phyloP scores from a whole-genome alignment of 1,284 basidiomycete genomes.

The Neolentinus lepideus region DNA sequence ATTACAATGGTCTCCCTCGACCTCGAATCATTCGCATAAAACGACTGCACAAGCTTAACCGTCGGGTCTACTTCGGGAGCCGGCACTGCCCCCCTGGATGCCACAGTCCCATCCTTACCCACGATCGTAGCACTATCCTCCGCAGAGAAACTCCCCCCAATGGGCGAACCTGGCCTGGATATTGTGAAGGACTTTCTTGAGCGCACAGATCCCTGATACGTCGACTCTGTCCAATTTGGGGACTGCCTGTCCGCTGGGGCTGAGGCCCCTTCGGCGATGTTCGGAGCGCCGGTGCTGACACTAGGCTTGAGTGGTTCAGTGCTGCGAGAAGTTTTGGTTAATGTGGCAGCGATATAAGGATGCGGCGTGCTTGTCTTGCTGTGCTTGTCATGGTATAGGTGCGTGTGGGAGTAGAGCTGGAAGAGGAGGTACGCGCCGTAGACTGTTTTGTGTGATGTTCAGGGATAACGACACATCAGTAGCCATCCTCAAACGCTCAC shows the following conservation, averaged over 20 bases:
- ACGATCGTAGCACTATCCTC: neutral
- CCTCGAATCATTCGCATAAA: neutral
- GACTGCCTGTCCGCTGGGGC: no score
- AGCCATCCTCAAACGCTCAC: constrained; percentile 29
- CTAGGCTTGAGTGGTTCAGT: neutral
- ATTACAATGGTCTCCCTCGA: neutral
- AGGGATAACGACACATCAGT: constrained; percentile 6
- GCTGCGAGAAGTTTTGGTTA: neutral
- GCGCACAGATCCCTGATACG: no score
- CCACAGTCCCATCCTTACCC: neutral
- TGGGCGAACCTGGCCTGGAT: no score
- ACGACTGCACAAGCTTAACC: neutral
- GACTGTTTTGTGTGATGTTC: constrained; percentile 27
- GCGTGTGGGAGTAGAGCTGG: constrained; percentile 81
- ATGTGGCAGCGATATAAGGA: neutral
- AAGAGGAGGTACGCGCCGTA: constrained; percentile 75
- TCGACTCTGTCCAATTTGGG: no score
- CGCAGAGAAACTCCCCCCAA: no score
- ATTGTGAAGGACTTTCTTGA: no score
- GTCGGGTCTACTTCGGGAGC: neutral
- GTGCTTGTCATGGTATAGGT: constrained; percentile 52
- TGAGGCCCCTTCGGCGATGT: no score
- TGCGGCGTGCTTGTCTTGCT: neutral
- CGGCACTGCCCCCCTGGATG: neutral
- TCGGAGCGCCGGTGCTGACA: no score